phyloP scores from a whole-genome alignment of 23 red algal species.

The Gracilaria gracilis region DNA sequence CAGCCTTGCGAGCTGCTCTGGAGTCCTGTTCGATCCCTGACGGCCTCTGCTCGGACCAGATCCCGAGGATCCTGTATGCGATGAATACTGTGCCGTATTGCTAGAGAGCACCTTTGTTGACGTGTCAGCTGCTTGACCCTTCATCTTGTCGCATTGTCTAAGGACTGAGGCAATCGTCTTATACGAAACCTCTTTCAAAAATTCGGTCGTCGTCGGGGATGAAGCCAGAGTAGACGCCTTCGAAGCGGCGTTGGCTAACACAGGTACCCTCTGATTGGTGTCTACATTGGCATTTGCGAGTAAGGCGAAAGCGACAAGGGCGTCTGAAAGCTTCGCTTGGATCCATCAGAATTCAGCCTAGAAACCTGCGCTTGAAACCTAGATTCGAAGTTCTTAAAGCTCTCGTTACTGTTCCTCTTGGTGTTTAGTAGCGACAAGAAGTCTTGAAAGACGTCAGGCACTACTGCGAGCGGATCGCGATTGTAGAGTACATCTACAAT shows the following conservation, averaged over 20 bases:
- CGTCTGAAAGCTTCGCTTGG: neutral
- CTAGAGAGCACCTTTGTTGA: neutral
- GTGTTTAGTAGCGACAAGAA: neutral
- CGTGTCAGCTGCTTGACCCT: neutral
- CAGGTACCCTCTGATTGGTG: neutral
- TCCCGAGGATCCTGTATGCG: neutral
- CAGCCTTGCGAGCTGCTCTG: conserved; percentile 15
- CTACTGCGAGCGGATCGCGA: conserved; percentile 22
- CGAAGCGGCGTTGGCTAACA: neutral
- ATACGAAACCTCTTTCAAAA: neutral
- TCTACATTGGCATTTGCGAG: neutral
- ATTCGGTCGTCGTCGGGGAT: neutral
- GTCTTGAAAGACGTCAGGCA: conserved; percentile 12
- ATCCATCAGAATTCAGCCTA: neutral
- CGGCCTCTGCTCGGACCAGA: too few relatives aligned
- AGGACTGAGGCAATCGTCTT: neutral
- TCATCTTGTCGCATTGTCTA: neutral
- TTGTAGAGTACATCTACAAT: conserved; percentile 41
- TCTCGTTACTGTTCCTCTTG: neutral
- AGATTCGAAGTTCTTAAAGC: neutral
- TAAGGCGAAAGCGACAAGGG: neutral
- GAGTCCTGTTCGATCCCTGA: neutral
- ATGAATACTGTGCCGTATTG: neutral
- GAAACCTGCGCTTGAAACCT: neutral
- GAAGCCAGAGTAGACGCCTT: neutral